Percentiles rank a stretch among this genome's conserved stretches.
Conservation (phyloP, 2,329 filamentous ascomycete species). For the Rasamsonia emersonii region DNA sequence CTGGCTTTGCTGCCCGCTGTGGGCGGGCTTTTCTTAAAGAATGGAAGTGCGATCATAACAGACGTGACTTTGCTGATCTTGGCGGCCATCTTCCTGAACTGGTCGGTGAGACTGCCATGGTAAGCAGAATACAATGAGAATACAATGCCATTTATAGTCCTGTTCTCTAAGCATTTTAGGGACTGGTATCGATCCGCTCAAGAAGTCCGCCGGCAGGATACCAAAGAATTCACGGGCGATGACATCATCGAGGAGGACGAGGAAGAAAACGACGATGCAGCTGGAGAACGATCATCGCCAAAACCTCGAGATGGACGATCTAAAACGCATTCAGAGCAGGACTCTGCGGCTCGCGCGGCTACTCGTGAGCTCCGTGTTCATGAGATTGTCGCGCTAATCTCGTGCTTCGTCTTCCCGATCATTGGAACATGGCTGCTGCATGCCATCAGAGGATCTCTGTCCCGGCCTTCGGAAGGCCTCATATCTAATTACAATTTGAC, state of each 20-base stretch:
- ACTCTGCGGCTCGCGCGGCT: conserved; percentile 32
- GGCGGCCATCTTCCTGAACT: conserved; percentile 80
- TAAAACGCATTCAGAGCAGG: conserved; percentile 7
- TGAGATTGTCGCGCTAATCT: conserved; percentile 64
- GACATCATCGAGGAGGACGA: conserved; percentile 20
- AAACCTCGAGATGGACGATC: conserved; percentile 7
- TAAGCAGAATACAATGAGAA: conserved; percentile 32
- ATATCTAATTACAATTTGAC: conserved; percentile 90
- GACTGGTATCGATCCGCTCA: conserved; percentile 68
- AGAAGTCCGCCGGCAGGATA: conserved; percentile 45
- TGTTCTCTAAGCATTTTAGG: too few relatives aligned
- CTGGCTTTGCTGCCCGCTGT: conserved; percentile 79
- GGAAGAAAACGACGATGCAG: conserved; percentile 10
- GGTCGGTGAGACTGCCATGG: conserved; percentile 87
- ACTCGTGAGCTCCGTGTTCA: conserved; percentile 60
- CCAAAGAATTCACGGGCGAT: conserved; percentile 12
- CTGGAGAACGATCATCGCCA: conserved; percentile 7
- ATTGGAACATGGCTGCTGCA: conserved; percentile 79
- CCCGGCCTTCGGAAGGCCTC: conserved; percentile 72
- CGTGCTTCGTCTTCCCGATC: conserved; percentile 71
- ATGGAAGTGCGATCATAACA: conserved; percentile 74
- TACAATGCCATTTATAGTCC: conserved; percentile 9
- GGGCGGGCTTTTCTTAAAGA: conserved; percentile 74
- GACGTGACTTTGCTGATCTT: conserved; percentile 74
- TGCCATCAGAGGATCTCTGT: conserved; percentile 69